A percentile compares a stretch with the other conserved stretches of the same genome.
phyloP scores from a whole-genome alignment of 768 basidiomycete species.

The Mycena pura region DNA sequence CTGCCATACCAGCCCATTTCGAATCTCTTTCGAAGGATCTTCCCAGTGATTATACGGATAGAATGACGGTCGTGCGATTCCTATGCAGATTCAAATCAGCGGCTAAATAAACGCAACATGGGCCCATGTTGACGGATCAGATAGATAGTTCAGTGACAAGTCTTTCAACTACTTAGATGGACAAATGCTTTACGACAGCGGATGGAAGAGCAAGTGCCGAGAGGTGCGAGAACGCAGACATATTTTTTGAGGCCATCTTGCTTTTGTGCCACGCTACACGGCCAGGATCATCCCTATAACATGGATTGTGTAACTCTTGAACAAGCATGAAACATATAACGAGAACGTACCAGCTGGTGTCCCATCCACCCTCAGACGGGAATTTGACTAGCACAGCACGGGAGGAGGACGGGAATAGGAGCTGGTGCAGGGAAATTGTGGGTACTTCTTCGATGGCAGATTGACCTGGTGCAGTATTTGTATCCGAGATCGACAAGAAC shows the following conservation, averaged over 20 bases:
- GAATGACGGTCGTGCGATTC: too few species aligned
- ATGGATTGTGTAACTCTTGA: constrained; percentile 1
- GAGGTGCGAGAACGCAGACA: constrained; percentile 13
- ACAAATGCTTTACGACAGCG: constrained; percentile 12
- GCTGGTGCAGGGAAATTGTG: constrained; percentile 16
- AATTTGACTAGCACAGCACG: constrained; percentile 15
- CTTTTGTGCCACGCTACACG: constrained; percentile 17
- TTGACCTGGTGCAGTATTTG: constrained; percentile 16
- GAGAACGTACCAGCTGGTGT: constrained; percentile 9
- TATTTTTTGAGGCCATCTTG: constrained; percentile 14
- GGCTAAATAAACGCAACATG: too few species aligned
- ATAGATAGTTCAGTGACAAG: constrained; percentile 1
- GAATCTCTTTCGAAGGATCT: too few species aligned
- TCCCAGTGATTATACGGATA: too few species aligned
- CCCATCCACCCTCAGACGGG: constrained; percentile 12
- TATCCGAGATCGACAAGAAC: constrained; percentile 14
- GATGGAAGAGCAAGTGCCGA: constrained; percentile 11
- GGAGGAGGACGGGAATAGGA: constrained; percentile 13
- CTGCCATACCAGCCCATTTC: too few species aligned
- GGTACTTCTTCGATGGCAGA: constrained; percentile 19
- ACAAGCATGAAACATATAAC: background rate
- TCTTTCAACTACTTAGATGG: constrained; percentile 2
- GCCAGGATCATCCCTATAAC: constrained; percentile 12
- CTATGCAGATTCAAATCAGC: too few species aligned
- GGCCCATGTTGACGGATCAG: too few species aligned